Conservation (phyloP, 129 eudicot species). For the Rutidosis leptorrhynchoides region DNA sequence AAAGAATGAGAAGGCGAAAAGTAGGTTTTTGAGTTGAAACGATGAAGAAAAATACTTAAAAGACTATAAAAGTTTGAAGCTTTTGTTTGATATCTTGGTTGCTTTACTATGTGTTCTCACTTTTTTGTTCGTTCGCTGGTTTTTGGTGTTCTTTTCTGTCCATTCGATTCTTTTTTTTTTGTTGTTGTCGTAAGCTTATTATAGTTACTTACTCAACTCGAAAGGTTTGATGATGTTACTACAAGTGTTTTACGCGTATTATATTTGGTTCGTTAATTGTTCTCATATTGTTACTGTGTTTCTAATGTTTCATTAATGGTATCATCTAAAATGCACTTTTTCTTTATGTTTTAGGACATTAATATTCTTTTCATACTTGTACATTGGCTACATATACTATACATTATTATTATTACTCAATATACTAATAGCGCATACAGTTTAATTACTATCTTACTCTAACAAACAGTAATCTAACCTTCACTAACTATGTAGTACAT, state of each 20-base stretch:
- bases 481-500: too few relatives aligned
- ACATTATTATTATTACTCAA: too few relatives aligned
- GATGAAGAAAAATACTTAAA: slow-evolving; percentile 40
- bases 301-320: background rate
- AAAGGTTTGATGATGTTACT: slow-evolving; percentile 38
- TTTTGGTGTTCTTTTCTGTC: slow-evolving; percentile 20
- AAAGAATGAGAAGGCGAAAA: slow-evolving; percentile 39
- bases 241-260: background rate
- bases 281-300: background rate
- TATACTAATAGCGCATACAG: too few relatives aligned
- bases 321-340: background rate
- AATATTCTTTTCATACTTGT: background rate
- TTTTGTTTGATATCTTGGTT: slow-evolving; percentile 36
- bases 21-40: slow-evolving; percentile 20
- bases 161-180: slow-evolving; percentile 20
- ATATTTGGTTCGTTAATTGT: background rate
- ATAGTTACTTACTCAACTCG: slow-evolving; percentile 38
- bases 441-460: too few relatives aligned
- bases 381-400: background rate
- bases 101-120: slow-evolving; percentile 20
- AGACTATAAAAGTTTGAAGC: too few relatives aligned
- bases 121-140: background rate
- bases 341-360: background rate
- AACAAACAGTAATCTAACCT: too few relatives aligned
- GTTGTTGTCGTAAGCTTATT: slow-evolving; percentile 21